These are phyloP conservation scores for Oleoguttula mirabilis DNA, from an alignment of 495 filamentous ascomycete species.

Conservation along the genomic window DNA sequence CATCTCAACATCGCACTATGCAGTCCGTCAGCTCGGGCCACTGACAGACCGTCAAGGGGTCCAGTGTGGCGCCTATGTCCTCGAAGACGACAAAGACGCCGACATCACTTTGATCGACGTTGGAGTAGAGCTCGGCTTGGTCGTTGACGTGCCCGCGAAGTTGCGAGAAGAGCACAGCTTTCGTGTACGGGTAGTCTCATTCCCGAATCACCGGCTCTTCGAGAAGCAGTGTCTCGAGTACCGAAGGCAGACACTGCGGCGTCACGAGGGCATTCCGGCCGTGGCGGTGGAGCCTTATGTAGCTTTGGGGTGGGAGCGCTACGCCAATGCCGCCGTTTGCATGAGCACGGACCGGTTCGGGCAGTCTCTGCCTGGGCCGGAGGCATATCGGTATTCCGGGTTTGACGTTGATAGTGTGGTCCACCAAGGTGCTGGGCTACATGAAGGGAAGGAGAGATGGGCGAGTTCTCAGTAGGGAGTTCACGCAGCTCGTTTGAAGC, in stretches of 20 bases:
- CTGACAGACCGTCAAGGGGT: slow-evolving; percentile 33
- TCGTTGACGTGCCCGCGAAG: slow-evolving; percentile 29
- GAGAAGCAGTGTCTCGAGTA: slow-evolving; percentile 41
- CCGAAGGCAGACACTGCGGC: slow-evolving; percentile 31
- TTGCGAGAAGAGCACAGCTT: slow-evolving; percentile 28
- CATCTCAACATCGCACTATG: slow-evolving; percentile 38
- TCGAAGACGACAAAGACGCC: slow-evolving; percentile 33
- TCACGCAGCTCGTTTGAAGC: too few species aligned
- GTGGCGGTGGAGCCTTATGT: slow-evolving; percentile 46
- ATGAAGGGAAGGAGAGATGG: too few species aligned
- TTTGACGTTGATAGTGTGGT: too few species aligned
- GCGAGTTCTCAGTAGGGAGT: too few species aligned
- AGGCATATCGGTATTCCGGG: too few species aligned
- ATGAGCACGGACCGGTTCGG: slow-evolving; percentile 41
- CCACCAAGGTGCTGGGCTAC: too few species aligned
- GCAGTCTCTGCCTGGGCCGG: slow-evolving; percentile 40
- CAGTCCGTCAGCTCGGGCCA: slow-evolving; percentile 32
- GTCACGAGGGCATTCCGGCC: slow-evolving; percentile 34
- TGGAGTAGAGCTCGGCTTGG: slow-evolving; percentile 38
- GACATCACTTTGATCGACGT: slow-evolving; percentile 40
- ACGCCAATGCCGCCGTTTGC: slow-evolving; percentile 41
- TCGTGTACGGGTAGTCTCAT: slow-evolving; percentile 39
- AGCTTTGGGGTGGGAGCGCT: slow-evolving; percentile 46
- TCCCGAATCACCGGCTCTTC: slow-evolving; percentile 44
- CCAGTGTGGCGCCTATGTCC: slow-evolving; percentile 36